Base-by-base conservation (phyloP, 2,329 filamentous ascomycete genomes). In the Lecanoromycetidae sp. region DNA sequence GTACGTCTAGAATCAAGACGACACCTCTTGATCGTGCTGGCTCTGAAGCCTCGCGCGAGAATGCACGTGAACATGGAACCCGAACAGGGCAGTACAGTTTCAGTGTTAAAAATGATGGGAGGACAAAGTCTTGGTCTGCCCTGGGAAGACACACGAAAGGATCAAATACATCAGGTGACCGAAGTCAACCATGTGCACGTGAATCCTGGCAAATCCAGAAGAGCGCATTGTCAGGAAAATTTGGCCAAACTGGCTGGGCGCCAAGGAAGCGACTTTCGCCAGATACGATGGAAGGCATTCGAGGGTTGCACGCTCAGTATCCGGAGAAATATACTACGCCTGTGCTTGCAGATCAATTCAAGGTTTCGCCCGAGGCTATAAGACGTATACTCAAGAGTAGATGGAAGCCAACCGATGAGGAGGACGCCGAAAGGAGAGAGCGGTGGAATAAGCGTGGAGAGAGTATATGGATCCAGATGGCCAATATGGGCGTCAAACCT, bases 231-330 rank as follows among this genome's bases (percentile, higher is more conserved):
- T 76, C 80, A 57, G 65, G 76, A 51, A 98, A 96, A 59, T 91
- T 95, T 54, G 78, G 78, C 1, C 76, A 81, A 6, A 79, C 66
- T 32, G 68, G 81, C 8, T 98, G 90, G 88, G 73, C 74, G 23
- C 90, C 91, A 25, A 75, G 76, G 40, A 95, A 94, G 64, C 81
- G 81, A 49, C 74, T 98, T 8, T 96, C 91, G 0, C 91, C 91
- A 0, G 90, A 96, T 63, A 87, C 88, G 1, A 71, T 95, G 26
- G 81, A 84, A n/a, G 88, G 87, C 34, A 94, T 98, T 56, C 80
- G 87, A 34, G 81, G 84, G 17, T 71, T 98, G 27, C 79, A 95
- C 62, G 69, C 74, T 22, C 80, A 87, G 56, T 82, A 87, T 53
- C 87, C 90, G 0, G 74, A 82, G 2, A 72, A 75, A 48, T 95